These are phyloP conservation scores for Groenewaldozyma sp. DNA, from an alignment of 1,139 yeast species.

Conservation along the genomic window DNA sequence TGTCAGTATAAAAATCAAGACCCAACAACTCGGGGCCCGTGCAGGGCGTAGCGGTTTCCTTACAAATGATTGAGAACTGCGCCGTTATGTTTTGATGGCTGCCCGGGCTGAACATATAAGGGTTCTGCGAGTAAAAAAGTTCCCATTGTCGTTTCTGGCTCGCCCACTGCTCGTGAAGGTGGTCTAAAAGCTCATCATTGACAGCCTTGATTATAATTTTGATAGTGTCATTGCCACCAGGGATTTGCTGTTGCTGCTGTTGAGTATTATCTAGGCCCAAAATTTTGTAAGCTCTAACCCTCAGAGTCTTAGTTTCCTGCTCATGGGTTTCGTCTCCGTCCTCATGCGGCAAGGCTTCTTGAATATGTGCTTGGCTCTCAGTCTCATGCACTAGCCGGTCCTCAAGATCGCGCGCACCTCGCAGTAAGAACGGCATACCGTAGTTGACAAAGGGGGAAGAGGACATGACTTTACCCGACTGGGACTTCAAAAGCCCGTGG, in stretches of 20 bases:
- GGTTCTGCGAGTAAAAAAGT: conserved; percentile 39
- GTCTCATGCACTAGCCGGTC: conserved; percentile 28
- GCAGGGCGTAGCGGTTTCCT: conserved; percentile 84
- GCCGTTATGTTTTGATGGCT: conserved; percentile 71
- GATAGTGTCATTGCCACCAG: conserved; percentile 10
- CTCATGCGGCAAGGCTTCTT: conserved; percentile 15
- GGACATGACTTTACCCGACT: conserved; percentile 47
- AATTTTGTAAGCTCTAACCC: conserved; percentile 9
- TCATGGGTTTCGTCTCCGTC: conserved; percentile 11
- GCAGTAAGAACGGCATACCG: conserved; percentile 54
- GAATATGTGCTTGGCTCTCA: conserved; percentile 3
- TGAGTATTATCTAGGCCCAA: conserved; percentile 12
- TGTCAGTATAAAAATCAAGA: conserved; percentile 84
- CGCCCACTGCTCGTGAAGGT: conserved; percentile 24
- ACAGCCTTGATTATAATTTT: conserved; percentile 19
- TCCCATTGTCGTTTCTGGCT: conserved; percentile 51
- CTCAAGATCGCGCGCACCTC: conserved; percentile 48
- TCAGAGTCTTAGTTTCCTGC: conserved; percentile 4
- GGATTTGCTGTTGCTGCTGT: conserved; percentile 20
- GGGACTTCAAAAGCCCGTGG: conserved; percentile 42
- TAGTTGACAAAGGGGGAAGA: conserved; percentile 70
- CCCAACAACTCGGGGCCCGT: conserved; percentile 77
- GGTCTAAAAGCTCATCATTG: conserved; percentile 18
- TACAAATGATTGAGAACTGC: conserved; percentile 73
- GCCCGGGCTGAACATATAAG: conserved; percentile 52